Percentiles rank a stretch among this genome's conserved stretches.
Conservation (phyloP, 768 basidiomycete species). For the Russula sp. region DNA sequence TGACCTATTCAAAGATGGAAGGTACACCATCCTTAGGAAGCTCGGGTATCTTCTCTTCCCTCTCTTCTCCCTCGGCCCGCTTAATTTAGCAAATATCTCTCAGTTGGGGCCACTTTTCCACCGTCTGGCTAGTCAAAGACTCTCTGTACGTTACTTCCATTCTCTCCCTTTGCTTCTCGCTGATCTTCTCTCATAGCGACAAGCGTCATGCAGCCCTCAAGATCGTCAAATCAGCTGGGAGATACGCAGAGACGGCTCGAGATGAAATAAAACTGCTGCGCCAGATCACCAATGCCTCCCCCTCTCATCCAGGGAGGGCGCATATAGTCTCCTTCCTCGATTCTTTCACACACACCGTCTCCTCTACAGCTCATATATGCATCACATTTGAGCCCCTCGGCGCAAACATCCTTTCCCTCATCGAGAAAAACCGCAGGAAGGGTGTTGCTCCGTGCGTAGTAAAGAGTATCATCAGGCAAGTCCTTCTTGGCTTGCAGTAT, state of each 20-base stretch:
- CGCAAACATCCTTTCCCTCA: constrained; percentile 70
- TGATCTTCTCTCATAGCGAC: constrained; percentile 43
- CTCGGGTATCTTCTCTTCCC: constrained; percentile 58
- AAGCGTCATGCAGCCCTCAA: constrained; percentile 86
- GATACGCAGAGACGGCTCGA: constrained; percentile 94
- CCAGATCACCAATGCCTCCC: constrained; percentile 66
- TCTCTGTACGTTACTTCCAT: constrained; percentile 51
- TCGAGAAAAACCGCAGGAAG: constrained; percentile 76
- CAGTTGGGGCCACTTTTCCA: constrained; percentile 95
- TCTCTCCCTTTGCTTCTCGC: constrained; percentile 4
- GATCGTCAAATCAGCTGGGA: constrained; percentile 90
- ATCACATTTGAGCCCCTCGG: constrained; percentile 89
- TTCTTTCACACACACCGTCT: constrained; percentile 66
- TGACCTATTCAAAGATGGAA: constrained; percentile 78
- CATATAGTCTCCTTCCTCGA: constrained; percentile 90
- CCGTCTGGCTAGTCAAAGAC: constrained; percentile 89
- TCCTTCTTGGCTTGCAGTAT: constrained; percentile 86
- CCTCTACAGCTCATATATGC: constrained; percentile 62
- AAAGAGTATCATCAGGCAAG: constrained; percentile 81
- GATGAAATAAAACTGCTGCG: constrained; percentile 94
- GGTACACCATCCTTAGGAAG: constrained; percentile 87
- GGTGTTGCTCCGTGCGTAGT: constrained; percentile 81
- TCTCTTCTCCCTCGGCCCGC: constrained; percentile 12
- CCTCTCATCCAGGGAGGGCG: constrained; percentile 71
- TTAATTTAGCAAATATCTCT: constrained; percentile 23